Evolutionary conservation across 345 rosid genomes (phyloP), one percentile per base, ranked within the genome.

Genomic region (Rhizophora mangle): DNA sequence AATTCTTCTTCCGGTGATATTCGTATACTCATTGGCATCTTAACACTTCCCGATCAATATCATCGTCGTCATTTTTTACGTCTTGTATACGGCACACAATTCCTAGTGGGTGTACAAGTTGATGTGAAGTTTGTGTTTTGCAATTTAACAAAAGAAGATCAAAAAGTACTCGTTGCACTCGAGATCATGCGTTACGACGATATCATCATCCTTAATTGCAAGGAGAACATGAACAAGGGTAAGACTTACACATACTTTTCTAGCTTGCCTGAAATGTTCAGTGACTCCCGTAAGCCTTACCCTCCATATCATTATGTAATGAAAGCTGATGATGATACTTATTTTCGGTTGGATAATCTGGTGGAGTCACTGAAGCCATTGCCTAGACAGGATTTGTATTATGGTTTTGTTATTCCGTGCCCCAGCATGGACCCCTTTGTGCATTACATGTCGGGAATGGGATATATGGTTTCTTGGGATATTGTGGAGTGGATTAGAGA

Each of bases 81-180:
- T 29, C 61, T 91, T 36, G 73, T 93, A 64, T 91, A 89, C 63
- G 92, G 96, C 9, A 82, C 87, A 6, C 97, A 91, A 46, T 62
- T 77, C 32, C 65, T 72, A 0, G 49, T 6, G 1, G 86, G 87
- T 1, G 87, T 82, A 8, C 72, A 78, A 76, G 67, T 93, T 13
- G 96, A 93, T 56, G 86, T 93, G n/a, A 91, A 87, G 85, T 93
- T 93, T 27, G 94, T 93, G 57, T 91, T 93, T 19, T 93, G 98
- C 82, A 93, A 91, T 70, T 76, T 93, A 21, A 91, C 97, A 3
- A 93, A 88, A 66, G 97, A 91, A 70, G 97, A 93, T 27, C 98
- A 93, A 57, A 87, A 78, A 62, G 83, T 89, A 9, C 85, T 91
- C 18, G 89, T 93, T 9, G 97, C 96, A 6, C 88, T 91, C 1